These are phyloP conservation scores for Hemerocallis citrina DNA, from an alignment of 106 monocot genomes.

Conservation along the genomic window DNA sequence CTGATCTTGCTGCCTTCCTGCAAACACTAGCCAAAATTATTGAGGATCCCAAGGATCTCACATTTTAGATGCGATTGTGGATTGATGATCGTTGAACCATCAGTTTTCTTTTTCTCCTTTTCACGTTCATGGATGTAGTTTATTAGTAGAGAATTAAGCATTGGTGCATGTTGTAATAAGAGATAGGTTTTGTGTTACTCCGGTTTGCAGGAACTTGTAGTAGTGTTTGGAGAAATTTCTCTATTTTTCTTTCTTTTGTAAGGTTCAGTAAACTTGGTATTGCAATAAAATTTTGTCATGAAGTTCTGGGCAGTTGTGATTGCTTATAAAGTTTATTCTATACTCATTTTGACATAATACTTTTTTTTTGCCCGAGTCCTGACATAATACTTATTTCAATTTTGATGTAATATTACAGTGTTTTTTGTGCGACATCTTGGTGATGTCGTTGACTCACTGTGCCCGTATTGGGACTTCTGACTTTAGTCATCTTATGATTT, in stretches of 20 bases:
- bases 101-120: background rate
- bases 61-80: conserved; percentile 16
- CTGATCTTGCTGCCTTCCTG: conserved; percentile 77
- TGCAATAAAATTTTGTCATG: too few relatives aligned
- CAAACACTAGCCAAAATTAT: conserved; percentile 68
- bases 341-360: too few relatives aligned
- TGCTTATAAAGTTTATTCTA: too few relatives aligned
- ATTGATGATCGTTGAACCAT: background rate
- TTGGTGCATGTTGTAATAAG: background rate
- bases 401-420: too few relatives aligned
- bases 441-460: too few relatives aligned
- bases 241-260: background rate
- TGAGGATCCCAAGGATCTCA: conserved; percentile 78
- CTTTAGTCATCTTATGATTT: too few relatives aligned
- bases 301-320: too few relatives aligned
- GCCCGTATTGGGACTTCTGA: too few relatives aligned
- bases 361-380: too few relatives aligned
- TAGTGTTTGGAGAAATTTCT: background rate
- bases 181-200: background rate
- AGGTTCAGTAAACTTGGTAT: too few relatives aligned
- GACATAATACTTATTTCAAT: too few relatives aligned
- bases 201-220: conserved; percentile 1
- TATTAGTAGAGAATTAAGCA: background rate
- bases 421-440: too few relatives aligned
- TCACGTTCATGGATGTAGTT: background rate